Base-by-base conservation (phyloP, 1,284 basidiomycete species). In the Agaricales sp. region DNA sequence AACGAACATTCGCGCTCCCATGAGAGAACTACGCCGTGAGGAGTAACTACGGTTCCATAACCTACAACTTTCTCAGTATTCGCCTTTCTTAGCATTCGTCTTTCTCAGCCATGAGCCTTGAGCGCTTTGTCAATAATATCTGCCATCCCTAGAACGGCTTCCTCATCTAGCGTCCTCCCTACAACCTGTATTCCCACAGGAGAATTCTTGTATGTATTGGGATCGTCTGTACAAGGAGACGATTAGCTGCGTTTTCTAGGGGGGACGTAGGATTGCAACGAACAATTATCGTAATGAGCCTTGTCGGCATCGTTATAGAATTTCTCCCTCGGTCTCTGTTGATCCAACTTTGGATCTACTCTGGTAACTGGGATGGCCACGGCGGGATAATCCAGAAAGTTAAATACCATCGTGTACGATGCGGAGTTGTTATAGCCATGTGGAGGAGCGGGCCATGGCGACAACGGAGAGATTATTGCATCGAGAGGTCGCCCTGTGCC, bases 151-250 rank as follows among this genome's bases (percentile, higher is more conserved):
- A 87, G 68, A 6, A 85, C 72, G 0, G 77, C 81, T 58, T 87
- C 86, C 54, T 89, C 86, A 57, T 90, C 82, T 39, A 81, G 67
- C n/a, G 78, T 79, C 47, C 76, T 67, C 0, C 79, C 83, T 2
- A 88, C 70, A 3, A 88, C 57, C 57, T 91, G 87, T 20, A 91
- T 62, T n/a, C 70, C 67, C 4, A 89, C 69, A 0, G 88, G 87
- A 0, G 78, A 80, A 51, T 77, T 72, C 47, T 67, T 65, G 54
- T 77, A 81, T 12, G 67, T 67, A 22, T 70, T 65, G 0, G 84
- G 77, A 45, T 80, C 67, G 57, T 87, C 83, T 83, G 45, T 4
- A 38, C 26, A 43, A 21, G 30, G 22, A 41, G 23, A 4, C n/a
- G n/a, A 48, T 21, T 50, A 47, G 46, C 21, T 14, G 47, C 22